Percentiles rank a stretch among this genome's conserved stretches.
These are phyloP conservation scores for Podospora appendiculata DNA, from an alignment of 495 filamentous ascomycete genomes.

Conservation along the genomic window DNA sequence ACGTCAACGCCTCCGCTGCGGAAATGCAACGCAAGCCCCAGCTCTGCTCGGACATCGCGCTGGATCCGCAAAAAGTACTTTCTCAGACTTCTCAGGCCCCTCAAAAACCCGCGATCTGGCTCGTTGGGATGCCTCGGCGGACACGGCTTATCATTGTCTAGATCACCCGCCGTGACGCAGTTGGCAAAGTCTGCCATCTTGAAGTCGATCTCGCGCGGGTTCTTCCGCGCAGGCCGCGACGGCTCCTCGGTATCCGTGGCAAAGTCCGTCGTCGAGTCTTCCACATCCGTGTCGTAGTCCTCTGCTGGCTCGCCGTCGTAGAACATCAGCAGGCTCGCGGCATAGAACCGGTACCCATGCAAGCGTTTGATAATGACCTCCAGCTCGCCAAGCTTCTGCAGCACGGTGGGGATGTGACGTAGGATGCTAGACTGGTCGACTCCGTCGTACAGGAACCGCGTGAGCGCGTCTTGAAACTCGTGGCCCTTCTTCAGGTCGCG, in stretches of 20 bases:
- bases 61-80: conserved; percentile 86
- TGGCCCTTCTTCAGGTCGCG: conserved; percentile 79
- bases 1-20: too few species aligned
- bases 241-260: conserved; percentile 43
- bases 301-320: conserved; percentile 70
- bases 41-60: conserved; percentile 61
- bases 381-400: conserved; percentile 72
- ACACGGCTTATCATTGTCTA: conserved; percentile 51
- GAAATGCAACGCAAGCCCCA: conserved; percentile 20
- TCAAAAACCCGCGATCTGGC: conserved; percentile 82
- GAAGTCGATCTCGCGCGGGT: conserved; percentile 61
- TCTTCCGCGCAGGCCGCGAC: conserved; percentile 26
- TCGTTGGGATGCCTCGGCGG: conserved; percentile 74
- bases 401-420: conserved; percentile 76
- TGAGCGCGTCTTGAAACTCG: conserved; percentile 86
- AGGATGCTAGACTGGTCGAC: conserved; percentile 66
- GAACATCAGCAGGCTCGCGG: conserved; percentile 85
- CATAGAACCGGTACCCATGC: conserved; percentile 88
- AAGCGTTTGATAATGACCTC: conserved; percentile 75
- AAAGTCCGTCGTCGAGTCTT: conserved; percentile 41
- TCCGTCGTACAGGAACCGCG: conserved; percentile 88
- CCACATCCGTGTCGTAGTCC: conserved; percentile 39
- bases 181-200: conserved; percentile 99
- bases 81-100: conserved; percentile 69
- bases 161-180: conserved; percentile 83